These are phyloP conservation scores for Aspergillus ochraceoroseus DNA, from an alignment of 2,329 filamentous ascomycete genomes.

Conservation along the genomic window DNA sequence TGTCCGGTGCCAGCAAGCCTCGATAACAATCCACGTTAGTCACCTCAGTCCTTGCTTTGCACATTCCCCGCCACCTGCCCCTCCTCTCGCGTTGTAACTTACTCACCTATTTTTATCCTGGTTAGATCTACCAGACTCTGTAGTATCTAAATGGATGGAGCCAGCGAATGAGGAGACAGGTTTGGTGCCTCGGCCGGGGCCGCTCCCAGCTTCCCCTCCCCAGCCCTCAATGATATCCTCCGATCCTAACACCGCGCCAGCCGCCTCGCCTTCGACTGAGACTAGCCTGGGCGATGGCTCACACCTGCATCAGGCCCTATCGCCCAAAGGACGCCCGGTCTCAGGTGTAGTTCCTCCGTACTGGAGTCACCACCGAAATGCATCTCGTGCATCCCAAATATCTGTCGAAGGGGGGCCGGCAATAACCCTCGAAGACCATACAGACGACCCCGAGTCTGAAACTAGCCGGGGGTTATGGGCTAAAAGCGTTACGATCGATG, in stretches of 20 bases:
- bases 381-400: slow-evolving; percentile 40
- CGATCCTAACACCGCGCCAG: slow-evolving; percentile 11
- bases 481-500: slow-evolving; percentile 56
- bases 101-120: slow-evolving; percentile 17
- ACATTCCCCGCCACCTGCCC: slow-evolving; percentile 13
- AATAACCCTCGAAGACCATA: slow-evolving; percentile 62
- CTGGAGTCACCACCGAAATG: slow-evolving; percentile 43
- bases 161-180: slow-evolving; percentile 38
- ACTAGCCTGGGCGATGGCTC: slow-evolving; percentile 15
- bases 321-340: slow-evolving; percentile 23
- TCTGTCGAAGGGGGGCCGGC: slow-evolving; percentile 40
- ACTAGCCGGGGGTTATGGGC: slow-evolving; percentile 59
- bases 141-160: slow-evolving; percentile 41
- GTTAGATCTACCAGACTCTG: slow-evolving; percentile 10
- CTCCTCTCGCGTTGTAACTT: slow-evolving; percentile 16
- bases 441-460: slow-evolving; percentile 53
- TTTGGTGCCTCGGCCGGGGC: slow-evolving; percentile 28
- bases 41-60: slow-evolving; percentile 8
- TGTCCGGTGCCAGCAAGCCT: slow-evolving; percentile 11
- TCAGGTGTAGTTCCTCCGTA: slow-evolving; percentile 43
- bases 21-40: slow-evolving; percentile 3
- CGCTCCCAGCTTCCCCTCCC: slow-evolving; percentile 23
- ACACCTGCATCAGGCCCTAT: slow-evolving; percentile 14
- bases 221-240: slow-evolving; percentile 11
- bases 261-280: slow-evolving; percentile 11